phyloP scores from a whole-genome alignment of 352 stramenopile genomes.

The Globisporangium nagaii region DNA sequence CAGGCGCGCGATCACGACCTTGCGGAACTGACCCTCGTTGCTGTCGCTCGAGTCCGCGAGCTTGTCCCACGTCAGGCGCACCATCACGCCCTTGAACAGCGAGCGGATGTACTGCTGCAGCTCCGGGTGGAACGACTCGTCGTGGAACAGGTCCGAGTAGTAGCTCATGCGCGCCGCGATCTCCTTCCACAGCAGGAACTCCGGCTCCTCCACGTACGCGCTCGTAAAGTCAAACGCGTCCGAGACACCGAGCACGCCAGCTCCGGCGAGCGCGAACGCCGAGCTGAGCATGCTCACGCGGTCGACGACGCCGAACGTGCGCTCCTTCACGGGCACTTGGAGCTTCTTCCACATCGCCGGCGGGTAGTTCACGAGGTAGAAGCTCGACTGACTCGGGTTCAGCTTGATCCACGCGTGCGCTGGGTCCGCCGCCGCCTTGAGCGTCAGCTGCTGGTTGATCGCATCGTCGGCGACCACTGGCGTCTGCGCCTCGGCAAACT shows the following conservation, averaged over 20 bases:
- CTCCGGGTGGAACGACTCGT: slow-evolving; percentile 47
- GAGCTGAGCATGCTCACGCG: slow-evolving; percentile 91
- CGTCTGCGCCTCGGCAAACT: slow-evolving; percentile 20
- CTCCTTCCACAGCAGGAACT: slow-evolving; percentile 64
- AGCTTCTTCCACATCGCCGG: slow-evolving; percentile 83
- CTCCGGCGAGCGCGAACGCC: slow-evolving; percentile 85
- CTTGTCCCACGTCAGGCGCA: slow-evolving; percentile 45
- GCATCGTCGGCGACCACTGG: slow-evolving; percentile 67
- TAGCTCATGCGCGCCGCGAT: slow-evolving; percentile 46
- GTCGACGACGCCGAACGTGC: slow-evolving; percentile 73
- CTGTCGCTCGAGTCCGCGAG: slow-evolving; percentile 14
- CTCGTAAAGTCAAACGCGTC: slow-evolving; percentile 57
- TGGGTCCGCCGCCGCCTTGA: slow-evolving; percentile 20
- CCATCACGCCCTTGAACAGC: slow-evolving; percentile 52
- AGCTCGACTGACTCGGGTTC: slow-evolving; percentile 93
- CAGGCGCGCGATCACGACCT: slow-evolving; percentile 47
- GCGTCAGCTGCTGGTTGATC: slow-evolving; percentile 77
- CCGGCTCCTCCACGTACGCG: slow-evolving; percentile 51
- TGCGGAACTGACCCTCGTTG: slow-evolving; percentile 62
- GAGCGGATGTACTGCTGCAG: slow-evolving; percentile 51
- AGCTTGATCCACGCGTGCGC: slow-evolving; percentile 91
- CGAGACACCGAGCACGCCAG: slow-evolving; percentile 38
- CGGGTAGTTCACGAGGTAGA: slow-evolving; percentile 93
- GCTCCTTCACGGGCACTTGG: slow-evolving; percentile 41
- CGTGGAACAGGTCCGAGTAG: slow-evolving; percentile 45